Conservation (phyloP, 768 basidiomycete species). For the Xerocomellus chrysenteron region DNA sequence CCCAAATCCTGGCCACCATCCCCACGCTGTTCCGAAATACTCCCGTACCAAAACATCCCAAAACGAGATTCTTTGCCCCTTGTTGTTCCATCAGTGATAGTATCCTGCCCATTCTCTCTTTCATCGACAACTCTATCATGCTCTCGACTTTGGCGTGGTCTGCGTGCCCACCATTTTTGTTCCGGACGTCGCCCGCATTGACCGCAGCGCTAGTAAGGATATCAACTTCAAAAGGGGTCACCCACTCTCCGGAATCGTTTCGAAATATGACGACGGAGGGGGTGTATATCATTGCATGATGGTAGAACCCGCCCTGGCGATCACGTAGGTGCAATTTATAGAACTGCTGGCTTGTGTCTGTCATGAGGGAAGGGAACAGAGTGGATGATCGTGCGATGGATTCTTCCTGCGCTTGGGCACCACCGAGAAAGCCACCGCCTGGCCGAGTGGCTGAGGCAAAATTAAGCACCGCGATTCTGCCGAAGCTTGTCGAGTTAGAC, state of each 20-base stretch:
- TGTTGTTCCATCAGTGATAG: conserved; percentile 63
- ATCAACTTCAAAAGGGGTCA: conserved; percentile 58
- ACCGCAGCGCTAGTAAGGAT: conserved; percentile 75
- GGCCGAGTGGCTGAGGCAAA: conserved; percentile 76
- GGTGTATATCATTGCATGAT: conserved; percentile 79
- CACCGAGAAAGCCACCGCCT: conserved; percentile 73
- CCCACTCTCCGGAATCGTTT: conserved; percentile 57
- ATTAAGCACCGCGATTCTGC: conserved; percentile 63
- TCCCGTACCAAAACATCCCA: conserved; percentile 79
- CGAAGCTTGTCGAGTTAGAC: conserved; percentile 11
- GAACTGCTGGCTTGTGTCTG: conserved; percentile 54
- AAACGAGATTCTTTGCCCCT: conserved; percentile 56
- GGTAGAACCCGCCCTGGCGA: conserved; percentile 56
- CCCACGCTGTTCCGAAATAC: conserved; percentile 67
- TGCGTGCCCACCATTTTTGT: conserved; percentile 15
- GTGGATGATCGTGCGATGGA: conserved; percentile 76
- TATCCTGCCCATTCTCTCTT: conserved; percentile 68
- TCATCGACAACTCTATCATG: conserved; percentile 57
- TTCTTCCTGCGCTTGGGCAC: conserved; percentile 79
- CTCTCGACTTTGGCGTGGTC: conserved; percentile 22
- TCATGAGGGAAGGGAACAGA: conserved; percentile 61
- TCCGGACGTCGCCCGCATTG: conserved; percentile 56
- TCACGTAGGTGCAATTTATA: conserved; percentile 57
- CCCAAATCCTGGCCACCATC: conserved; percentile 63
- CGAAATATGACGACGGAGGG: conserved; percentile 63